Conservation (phyloP, 2,329 filamentous ascomycete species). For the Ceratocystis eucalypticola region DNA sequence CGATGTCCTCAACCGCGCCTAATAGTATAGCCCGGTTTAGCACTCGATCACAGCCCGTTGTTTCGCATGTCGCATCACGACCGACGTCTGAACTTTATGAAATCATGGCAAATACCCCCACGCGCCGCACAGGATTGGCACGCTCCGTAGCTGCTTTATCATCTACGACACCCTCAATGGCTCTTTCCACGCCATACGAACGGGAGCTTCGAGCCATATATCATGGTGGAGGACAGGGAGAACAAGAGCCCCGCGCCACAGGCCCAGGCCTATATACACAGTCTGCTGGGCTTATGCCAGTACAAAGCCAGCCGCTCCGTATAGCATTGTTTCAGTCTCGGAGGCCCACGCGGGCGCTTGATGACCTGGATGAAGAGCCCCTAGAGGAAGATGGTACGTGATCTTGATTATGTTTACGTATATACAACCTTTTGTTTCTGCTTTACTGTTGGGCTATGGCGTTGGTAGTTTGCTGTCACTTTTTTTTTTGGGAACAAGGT, state of each 20-base stretch:
- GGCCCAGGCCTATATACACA: background rate
- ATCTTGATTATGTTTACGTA: slow-evolving; percentile 9
- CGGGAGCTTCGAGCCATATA: slow-evolving; percentile 24
- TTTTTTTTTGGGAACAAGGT: background rate
- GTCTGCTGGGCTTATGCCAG: background rate
- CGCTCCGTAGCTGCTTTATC: slow-evolving; percentile 29
- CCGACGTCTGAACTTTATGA: slow-evolving; percentile 10
- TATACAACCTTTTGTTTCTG: slow-evolving; percentile 10
- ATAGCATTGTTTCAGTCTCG: slow-evolving; percentile 15
- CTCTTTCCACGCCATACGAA: slow-evolving; percentile 33
- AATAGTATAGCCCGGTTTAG: slow-evolving; percentile 15
- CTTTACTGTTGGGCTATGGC: background rate
- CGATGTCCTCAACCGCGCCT: background rate
- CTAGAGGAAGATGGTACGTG: background rate
- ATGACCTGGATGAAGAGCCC: slow-evolving; percentile 15
- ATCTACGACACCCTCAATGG: slow-evolving; percentile 32
- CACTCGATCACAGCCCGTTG: slow-evolving; percentile 13
- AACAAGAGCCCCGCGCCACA: background rate
- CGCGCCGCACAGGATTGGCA: slow-evolving; percentile 34
- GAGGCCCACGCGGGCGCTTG: slow-evolving; percentile 8
- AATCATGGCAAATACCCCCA: slow-evolving; percentile 31
- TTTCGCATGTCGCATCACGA: background rate
- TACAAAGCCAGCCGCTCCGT: slow-evolving; percentile 6
- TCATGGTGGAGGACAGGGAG: slow-evolving; percentile 19
- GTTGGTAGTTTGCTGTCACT: background rate